Base-by-base conservation (phyloP, 352 stramenopile species). In the Pythium sukuiense region DNA sequence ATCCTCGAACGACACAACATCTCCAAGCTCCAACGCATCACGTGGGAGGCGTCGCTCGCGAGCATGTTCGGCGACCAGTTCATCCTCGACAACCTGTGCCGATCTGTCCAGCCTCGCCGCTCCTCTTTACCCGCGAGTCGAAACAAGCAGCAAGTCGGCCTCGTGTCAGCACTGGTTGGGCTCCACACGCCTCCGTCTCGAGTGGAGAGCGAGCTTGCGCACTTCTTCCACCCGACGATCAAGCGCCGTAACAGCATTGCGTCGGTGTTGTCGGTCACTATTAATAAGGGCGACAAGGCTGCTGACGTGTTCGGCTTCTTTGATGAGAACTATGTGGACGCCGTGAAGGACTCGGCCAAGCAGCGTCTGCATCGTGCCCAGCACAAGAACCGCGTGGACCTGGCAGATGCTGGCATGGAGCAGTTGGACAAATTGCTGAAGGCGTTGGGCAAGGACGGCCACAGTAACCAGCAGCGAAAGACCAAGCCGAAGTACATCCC, bases 401-500 rank as follows among this genome's bases (percentile, higher is more conserved):
- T 93, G 1, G 81, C 79, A 7, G 82, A 91, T 52, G 84, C 81
- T 7, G 81, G 84, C 9, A 85, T 89, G 79, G 79, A 76, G 32
- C 84, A 93, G 58, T 61, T 93, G 29, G 84, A 90, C 61, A 89
- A 88, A 54, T 64, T 91, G 11, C 77, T 93, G 12, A 70, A 80
- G 45, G 80, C 86, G 18, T 77, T 90, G 14, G 82, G 84, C 14
- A 82, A 79, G 50, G 81, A 81, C 7, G 81, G 83, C 26, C 83
- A 90, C 70, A 83, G 76, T 30, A 92, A 90, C 63, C 55, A 67
- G 43, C 89, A 87, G 59, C 75, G 79, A 52, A 87, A 89, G 56
- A 90, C 74, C 41, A 78, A 86, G 62, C 81, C 79, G 50, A 89
- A 88, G 69, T 89, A 93, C 65, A 80, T 93, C 8, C 78, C 84